Percentiles rank a stretch among this genome's conserved stretches.
These are phyloP conservation scores for Neopestalotiopsis sp. DNA, from an alignment of 2,329 filamentous ascomycete species.

Conservation along the genomic window DNA sequence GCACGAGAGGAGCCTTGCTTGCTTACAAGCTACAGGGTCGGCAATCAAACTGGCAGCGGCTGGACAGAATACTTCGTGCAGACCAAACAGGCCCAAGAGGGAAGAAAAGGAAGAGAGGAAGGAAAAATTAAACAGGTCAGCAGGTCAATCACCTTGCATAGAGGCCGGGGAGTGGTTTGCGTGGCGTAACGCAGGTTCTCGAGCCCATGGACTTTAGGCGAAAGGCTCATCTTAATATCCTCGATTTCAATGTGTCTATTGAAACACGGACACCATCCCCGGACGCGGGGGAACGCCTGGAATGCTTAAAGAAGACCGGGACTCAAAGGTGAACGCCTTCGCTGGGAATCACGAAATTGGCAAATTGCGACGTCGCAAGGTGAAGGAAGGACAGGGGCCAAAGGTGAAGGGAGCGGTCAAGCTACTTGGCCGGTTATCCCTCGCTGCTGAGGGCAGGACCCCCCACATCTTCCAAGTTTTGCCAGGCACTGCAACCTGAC, in stretches of 20 bases:
- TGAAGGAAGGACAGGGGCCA: background rate
- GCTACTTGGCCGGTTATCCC: background rate
- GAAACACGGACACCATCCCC: background rate
- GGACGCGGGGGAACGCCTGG: background rate
- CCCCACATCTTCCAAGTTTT: background rate
- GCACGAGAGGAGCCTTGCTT: background rate
- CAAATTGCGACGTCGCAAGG: slow-evolving; percentile 1
- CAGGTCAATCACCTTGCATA: background rate
- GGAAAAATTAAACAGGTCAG: background rate
- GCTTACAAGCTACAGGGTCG: background rate
- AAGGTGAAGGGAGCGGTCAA: background rate
- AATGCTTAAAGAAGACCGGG: background rate
- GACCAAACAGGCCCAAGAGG: background rate
- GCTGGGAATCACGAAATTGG: background rate
- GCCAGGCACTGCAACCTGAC: background rate
- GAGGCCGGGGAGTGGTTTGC: background rate
- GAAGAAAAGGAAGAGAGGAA: too few species aligned
- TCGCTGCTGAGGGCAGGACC: background rate
- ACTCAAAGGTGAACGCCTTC: background rate
- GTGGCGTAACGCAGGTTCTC: background rate
- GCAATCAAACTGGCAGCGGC: background rate
- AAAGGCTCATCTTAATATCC: background rate
- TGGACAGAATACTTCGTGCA: background rate
- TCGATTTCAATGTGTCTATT: background rate
- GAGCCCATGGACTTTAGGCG: background rate